Percentiles rank a stretch among this genome's conserved stretches.
phyloP scores from a whole-genome alignment of 768 basidiomycete species.

The Phanerodontia chrysosporium region DNA sequence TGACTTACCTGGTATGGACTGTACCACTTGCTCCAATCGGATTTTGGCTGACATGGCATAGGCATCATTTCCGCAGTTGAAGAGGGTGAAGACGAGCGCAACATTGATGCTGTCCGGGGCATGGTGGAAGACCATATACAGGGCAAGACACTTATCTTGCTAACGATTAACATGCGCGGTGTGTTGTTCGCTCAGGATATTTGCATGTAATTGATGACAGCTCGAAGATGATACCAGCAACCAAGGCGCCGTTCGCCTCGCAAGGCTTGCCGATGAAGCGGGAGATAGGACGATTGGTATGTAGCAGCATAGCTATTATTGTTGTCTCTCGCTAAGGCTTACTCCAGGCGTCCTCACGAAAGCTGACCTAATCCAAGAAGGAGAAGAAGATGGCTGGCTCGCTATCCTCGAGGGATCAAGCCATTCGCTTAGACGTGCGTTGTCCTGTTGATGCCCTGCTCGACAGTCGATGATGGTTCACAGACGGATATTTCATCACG shows the following conservation, averaged over 20 bases:
- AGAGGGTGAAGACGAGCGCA: constrained; percentile 8
- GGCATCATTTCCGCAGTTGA: constrained; percentile 57
- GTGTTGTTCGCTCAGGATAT: constrained; percentile 11
- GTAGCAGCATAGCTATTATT: neutral
- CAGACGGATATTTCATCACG: constrained; percentile 55
- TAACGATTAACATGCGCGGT: constrained; percentile 62
- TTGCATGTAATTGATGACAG: neutral
- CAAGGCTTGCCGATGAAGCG: constrained; percentile 51
- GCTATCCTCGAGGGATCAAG: constrained; percentile 45
- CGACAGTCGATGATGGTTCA: constrained; percentile 3
- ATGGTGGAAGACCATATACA: constrained; percentile 54
- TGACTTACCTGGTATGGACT: constrained; percentile 28
- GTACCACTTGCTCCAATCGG: neutral
- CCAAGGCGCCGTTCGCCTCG: constrained; percentile 65
- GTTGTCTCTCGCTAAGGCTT: neutral
- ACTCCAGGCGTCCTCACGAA: constrained; percentile 13
- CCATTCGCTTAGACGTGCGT: constrained; percentile 22
- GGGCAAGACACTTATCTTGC: constrained; percentile 53
- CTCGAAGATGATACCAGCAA: constrained; percentile 74
- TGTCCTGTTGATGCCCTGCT: neutral
- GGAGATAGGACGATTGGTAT: constrained; percentile 69
- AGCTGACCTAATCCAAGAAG: constrained; percentile 10
- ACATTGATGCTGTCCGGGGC: constrained; percentile 54
- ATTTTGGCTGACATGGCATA: constrained; percentile 14
- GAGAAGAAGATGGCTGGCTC: constrained; percentile 12